These are phyloP conservation scores for Brasilioporus rufonigricans DNA, from an alignment of 768 basidiomycete genomes.

Conservation along the genomic window DNA sequence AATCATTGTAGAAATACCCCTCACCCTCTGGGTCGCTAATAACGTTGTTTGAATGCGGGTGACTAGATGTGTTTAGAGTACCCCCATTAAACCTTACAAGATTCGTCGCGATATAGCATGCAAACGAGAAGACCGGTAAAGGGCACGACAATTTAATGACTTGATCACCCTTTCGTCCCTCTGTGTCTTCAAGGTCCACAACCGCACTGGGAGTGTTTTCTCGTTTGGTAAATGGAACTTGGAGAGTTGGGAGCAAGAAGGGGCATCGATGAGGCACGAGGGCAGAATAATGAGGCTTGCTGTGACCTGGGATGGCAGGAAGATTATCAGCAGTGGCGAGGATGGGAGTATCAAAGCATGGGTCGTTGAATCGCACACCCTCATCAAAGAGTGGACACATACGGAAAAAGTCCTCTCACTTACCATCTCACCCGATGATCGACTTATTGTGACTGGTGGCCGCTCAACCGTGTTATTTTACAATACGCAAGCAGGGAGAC, in stretches of 20 bases:
- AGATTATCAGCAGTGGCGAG: neutral
- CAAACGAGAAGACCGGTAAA: too few relatives aligned
- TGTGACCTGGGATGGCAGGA: neutral
- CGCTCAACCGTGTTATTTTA: neutral
- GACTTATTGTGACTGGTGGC: neutral
- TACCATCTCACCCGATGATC: slow-evolving; percentile 4
- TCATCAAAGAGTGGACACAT: neutral
- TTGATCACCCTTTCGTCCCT: too few relatives aligned
- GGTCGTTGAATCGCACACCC: neutral
- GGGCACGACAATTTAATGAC: too few relatives aligned
- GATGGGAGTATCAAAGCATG: neutral
- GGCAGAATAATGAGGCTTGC: neutral
- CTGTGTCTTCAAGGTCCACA: too few relatives aligned
- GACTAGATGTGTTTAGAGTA: too few relatives aligned
- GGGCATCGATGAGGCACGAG: neutral
- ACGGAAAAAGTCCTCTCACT: neutral
- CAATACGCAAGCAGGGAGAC: neutral
- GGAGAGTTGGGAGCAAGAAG: neutral
- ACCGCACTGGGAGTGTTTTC: too few relatives aligned
- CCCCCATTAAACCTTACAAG: too few relatives aligned
- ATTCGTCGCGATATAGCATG: too few relatives aligned
- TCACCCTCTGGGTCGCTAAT: too few relatives aligned
- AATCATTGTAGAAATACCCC: too few relatives aligned
- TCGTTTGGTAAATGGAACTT: neutral
- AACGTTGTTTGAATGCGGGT: too few relatives aligned